Evolutionary conservation across 768 basidiomycete genomes (phyloP), one percentile per base, ranked within the genome.

Genomic region (Terana coerulea): DNA sequence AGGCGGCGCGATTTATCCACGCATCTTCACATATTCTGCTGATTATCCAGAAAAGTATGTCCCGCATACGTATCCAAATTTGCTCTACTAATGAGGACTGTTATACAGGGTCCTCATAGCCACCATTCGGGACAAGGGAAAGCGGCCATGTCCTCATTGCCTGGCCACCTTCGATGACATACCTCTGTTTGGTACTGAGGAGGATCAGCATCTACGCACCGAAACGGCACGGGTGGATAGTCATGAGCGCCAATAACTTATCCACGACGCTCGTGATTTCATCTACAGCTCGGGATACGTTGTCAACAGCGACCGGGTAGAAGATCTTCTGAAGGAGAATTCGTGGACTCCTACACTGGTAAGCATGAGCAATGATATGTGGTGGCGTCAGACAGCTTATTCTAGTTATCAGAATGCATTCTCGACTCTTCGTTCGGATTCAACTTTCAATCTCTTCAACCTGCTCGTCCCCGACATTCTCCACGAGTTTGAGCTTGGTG

Each of bases 401-500:
- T 19, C 26, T 46, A 75, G 73, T n/a, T n/a, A n/a, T n/a, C n/a
- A n/a, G n/a, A 75, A 73, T 41, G 52, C 68, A 2, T 69, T 76
- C 47, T 66, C 65, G 0, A 46, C n/a, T n/a, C n/a, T n/a, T n/a
- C n/a, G n/a, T n/a, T n/a, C n/a, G n/a, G n/a, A n/a, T n/a, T n/a
- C n/a, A n/a, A n/a, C n/a, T n/a, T n/a, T n/a, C n/a, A n/a, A 70
- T 30, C 17, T 66, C 2, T 70, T 54, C 40, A 19, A 0, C 0
- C 61, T 68, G 12, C 60, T 75, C 0, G 58, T 66, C 0, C 59
- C 63, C 0, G 71, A 77, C 43, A 55, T 76, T 12, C 37, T 77
- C 50, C 74, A 75, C 30, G 70, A 76, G 35, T 62, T 72, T 28
- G 71, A 76, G 43, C 55, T 75, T 0, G 73, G 76, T 0, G 59